Evolutionary conservation across 176 grass and related monocot species (phyloP).

Genomic region (Ampelocalamus luodianensis): DNA sequence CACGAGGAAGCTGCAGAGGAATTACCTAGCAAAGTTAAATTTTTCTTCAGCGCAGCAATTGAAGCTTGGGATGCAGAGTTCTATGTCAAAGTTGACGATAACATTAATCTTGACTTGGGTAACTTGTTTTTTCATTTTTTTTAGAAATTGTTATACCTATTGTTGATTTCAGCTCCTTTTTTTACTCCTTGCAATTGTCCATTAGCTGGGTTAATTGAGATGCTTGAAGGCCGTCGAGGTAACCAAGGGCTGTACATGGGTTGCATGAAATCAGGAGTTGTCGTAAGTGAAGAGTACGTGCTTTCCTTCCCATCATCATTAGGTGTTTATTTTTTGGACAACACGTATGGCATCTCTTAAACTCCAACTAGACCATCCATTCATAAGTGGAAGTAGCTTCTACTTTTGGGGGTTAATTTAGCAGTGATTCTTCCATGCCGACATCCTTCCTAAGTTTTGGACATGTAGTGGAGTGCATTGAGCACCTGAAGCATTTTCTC

Average conservation of each 20-base stretch:
- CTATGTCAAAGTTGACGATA: slow-evolving; percentile 95
- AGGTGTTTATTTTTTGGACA: slow-evolving; percentile 7
- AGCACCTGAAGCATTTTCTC: background rate
- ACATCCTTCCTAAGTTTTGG: slow-evolving; percentile 9
- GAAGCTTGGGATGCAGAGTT: slow-evolving; percentile 97
- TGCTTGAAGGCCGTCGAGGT: slow-evolving; percentile 73
- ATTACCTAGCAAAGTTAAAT: slow-evolving; percentile 89
- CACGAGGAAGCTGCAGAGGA: slow-evolving; percentile 97
- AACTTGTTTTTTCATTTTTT: background rate
- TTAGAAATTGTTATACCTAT: background rate
- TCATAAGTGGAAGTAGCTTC: background rate
- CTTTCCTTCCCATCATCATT: slow-evolving; percentile 25
- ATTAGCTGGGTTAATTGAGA: slow-evolving; percentile 88
- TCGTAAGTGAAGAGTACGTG: slow-evolving; percentile 94
- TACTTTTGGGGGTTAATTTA: slow-evolving; percentile 13
- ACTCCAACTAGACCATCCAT: background rate
- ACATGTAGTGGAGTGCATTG: background rate
- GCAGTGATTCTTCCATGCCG: background rate
- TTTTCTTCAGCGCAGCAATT: slow-evolving; percentile 86
- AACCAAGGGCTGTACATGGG: slow-evolving; percentile 85
- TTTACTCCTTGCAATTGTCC: slow-evolving; percentile 25
- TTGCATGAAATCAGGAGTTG: slow-evolving; percentile 93
- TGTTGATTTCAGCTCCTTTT: slow-evolving; percentile 32
- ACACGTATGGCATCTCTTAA: background rate
- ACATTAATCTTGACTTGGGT: slow-evolving; percentile 90